Conservation (phyloP, 345 rosid genomes). For the Camelina sativa region DNA sequence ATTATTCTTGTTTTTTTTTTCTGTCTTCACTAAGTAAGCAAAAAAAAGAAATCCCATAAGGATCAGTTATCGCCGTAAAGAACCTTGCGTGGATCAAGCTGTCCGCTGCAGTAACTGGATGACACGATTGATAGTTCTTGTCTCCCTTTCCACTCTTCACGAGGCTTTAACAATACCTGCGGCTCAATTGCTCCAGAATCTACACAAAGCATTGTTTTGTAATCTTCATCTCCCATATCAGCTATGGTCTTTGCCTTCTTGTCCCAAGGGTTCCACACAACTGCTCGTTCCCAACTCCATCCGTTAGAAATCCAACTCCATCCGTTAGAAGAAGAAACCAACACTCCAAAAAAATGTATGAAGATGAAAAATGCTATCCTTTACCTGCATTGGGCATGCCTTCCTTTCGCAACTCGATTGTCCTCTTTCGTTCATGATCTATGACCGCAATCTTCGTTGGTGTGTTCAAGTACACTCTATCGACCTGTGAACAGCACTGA, state of each 20-base stretch:
- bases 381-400: conserved; percentile 90
- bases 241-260: conserved; percentile 75
- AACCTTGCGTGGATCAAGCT: conserved; percentile 86
- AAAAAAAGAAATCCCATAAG: background rate
- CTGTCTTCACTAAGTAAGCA: conserved; percentile 11
- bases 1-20: background rate
- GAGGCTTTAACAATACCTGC: conserved; percentile 69
- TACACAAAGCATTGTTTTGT: conserved; percentile 82
- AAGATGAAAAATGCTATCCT: background rate
- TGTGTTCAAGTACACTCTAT: conserved; percentile 88
- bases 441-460: conserved; percentile 91
- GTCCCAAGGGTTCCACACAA: conserved; percentile 97
- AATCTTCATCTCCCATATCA: conserved; percentile 89
- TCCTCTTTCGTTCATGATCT: conserved; percentile 96
- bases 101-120: conserved; percentile 97
- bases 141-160: conserved; percentile 87
- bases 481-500: conserved; percentile 50
- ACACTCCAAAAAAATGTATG: background rate
- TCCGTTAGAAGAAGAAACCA: background rate
- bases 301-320: conserved; percentile 21
- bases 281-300: conserved; percentile 56
- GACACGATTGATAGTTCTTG: conserved; percentile 91
- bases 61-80: conserved; percentile 62
- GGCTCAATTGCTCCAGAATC: conserved; percentile 82
- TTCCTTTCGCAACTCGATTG: conserved; percentile 80